These are phyloP conservation scores for Aphanomyces astaci DNA, from an alignment of 352 stramenopile species.

Conservation along the genomic window DNA sequence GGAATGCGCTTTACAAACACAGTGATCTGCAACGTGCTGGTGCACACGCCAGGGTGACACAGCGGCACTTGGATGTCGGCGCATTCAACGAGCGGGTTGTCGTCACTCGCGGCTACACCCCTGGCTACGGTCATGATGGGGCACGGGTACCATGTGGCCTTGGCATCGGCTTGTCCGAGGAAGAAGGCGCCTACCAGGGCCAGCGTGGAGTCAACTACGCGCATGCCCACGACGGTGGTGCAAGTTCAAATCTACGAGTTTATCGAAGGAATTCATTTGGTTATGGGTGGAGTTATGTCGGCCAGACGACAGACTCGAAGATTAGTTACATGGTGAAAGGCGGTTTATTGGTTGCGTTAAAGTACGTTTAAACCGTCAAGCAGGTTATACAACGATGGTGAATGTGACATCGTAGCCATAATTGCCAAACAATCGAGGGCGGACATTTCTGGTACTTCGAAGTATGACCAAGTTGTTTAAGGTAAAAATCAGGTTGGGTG, in stretches of 20 bases:
- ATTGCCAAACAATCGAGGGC: too few relatives aligned
- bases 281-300: too few relatives aligned
- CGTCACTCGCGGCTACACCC: not conserved
- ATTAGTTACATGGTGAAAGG: too few relatives aligned
- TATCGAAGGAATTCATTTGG: not conserved
- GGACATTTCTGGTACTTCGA: too few relatives aligned
- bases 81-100: slow-evolving; percentile 23
- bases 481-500: too few relatives aligned
- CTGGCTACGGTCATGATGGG: not conserved
- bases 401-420: too few relatives aligned
- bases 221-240: not conserved
- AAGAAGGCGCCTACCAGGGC: not conserved
- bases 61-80: slow-evolving; percentile 29
- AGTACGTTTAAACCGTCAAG: too few relatives aligned
- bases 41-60: slow-evolving; percentile 33
- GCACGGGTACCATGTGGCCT: not conserved
- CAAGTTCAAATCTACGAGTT: not conserved
- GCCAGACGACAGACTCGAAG: not conserved
- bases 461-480: too few relatives aligned
- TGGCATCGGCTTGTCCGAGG: not conserved
- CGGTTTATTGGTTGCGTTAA: too few relatives aligned
- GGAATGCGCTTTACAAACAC: slow-evolving; percentile 40
- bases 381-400: too few relatives aligned
- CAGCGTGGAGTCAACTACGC: not conserved
- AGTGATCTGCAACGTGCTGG: slow-evolving; percentile 25